Evolutionary conservation across 352 stramenopile species (phyloP).

Genomic region (Pythium phragmiticola): DNA sequence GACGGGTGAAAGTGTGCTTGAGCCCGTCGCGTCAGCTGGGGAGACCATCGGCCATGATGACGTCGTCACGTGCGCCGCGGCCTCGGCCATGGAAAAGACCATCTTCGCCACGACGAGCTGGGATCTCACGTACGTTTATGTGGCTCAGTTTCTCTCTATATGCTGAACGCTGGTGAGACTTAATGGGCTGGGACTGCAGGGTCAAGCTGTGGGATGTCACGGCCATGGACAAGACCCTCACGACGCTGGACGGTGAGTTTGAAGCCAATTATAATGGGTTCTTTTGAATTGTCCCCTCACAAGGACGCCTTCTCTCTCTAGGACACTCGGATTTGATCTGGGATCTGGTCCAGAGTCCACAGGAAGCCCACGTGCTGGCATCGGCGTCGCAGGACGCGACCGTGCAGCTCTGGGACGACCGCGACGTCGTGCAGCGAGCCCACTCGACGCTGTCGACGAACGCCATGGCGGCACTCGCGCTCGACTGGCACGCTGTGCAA

Average conservation of each 20-base stretch:
- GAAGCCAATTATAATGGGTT: neutral
- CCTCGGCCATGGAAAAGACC: conserved; percentile 42
- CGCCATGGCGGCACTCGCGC: conserved; percentile 37
- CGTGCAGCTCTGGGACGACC: conserved; percentile 74
- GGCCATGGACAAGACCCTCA: conserved; percentile 42
- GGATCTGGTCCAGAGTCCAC: conserved; percentile 53
- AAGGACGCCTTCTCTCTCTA: conserved; percentile 10
- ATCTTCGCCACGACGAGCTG: conserved; percentile 59
- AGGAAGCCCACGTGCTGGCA: conserved; percentile 41
- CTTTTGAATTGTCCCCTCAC: neutral
- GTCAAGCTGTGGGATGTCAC: conserved; percentile 79
- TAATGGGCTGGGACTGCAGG: conserved; percentile 20
- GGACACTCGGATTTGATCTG: conserved; percentile 77
- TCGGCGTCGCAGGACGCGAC: conserved; percentile 68
- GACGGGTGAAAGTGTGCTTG: conserved; percentile 36
- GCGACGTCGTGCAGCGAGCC: conserved; percentile 37
- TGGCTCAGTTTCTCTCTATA: neutral
- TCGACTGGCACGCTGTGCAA: conserved; percentile 75
- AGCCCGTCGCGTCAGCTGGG: conserved; percentile 26
- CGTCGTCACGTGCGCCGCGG: conserved; percentile 54
- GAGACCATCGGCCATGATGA: conserved; percentile 57
- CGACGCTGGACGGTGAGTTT: conserved; percentile 48
- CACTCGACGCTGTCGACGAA: conserved; percentile 40
- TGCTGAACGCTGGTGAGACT: neutral
- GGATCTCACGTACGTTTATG: conserved; percentile 59